A percentile compares a stretch with the other conserved stretches of the same genome.
Evolutionary conservation across 225 moss, liverwort and hornwort species (phyloP).

Genomic region (Pleurozium schreberi): DNA sequence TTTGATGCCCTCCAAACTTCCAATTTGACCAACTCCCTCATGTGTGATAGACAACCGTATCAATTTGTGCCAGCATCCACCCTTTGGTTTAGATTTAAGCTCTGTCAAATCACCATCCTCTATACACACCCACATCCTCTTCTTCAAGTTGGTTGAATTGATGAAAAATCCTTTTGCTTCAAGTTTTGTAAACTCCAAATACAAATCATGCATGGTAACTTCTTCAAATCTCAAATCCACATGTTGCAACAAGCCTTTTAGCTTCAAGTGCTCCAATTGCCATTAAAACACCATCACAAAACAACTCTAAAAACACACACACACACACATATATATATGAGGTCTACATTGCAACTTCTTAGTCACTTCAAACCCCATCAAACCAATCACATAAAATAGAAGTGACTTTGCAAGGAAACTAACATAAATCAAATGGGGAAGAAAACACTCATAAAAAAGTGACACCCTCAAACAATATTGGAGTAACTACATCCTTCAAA

Average conservation of each 20-base stretch:
- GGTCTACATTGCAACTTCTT: too few relatives aligned
- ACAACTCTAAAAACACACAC: not conserved
- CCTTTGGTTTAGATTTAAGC: not conserved
- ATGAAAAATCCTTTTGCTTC: not conserved
- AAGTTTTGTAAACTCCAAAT: not conserved
- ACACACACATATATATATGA: too few relatives aligned
- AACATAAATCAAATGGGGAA: not conserved
- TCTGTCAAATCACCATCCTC: not conserved
- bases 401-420: not conserved
- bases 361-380: too few relatives aligned
- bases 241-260: not conserved
- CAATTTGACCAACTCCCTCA: fast-evolving
- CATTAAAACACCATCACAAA: not conserved
- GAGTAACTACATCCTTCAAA: not conserved
- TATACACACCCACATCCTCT: not conserved
- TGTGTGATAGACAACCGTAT: not conserved
- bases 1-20: not conserved
- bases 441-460: too few relatives aligned
- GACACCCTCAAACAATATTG: not conserved
- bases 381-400: too few relatives aligned
- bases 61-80: not conserved
- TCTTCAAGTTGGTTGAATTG: fast-evolving
- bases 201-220: not conserved
- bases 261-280: not conserved
- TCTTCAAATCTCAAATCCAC: not conserved